Conservation (phyloP, 345 rosid genomes). For the Mercurialis annua region DNA sequence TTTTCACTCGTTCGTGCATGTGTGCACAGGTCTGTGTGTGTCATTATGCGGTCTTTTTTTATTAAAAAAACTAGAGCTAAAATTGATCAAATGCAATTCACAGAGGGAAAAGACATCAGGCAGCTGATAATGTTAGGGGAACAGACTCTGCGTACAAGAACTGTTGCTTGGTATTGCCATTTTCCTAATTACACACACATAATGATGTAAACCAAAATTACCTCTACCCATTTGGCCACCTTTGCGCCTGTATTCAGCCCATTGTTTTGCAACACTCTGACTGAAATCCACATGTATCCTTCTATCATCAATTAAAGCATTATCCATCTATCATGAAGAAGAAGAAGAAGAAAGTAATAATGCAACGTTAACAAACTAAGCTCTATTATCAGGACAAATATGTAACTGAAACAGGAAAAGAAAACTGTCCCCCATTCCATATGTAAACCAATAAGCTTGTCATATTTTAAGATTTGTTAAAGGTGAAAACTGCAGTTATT, state of each 20-base stretch:
- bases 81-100: not conserved
- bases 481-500: not conserved
- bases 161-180: not conserved
- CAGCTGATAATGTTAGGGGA: not conserved
- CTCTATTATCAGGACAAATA: not conserved
- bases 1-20: not conserved
- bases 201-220: constrained; percentile 14
- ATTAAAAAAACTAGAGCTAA: not conserved
- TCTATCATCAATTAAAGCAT: constrained; percentile 95
- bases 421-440: too few species aligned
- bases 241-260: constrained; percentile 73
- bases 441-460: not conserved
- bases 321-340: constrained; percentile 71
- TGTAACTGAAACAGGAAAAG: not conserved
- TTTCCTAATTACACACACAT: not conserved
- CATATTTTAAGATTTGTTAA: not conserved
- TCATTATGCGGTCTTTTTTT: not conserved
- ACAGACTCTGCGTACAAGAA: not conserved
- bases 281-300: constrained; percentile 97
- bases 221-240: constrained; percentile 53
- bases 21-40: not conserved
- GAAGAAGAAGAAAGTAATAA: constrained; percentile 20
- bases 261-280: constrained; percentile 89
- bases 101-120: not conserved
- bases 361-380: not conserved